Percentiles rank a stretch among this genome's conserved stretches.
Evolutionary conservation across 1,139 yeast genomes (phyloP).

Genomic region (Geotrichum carabidarum): DNA sequence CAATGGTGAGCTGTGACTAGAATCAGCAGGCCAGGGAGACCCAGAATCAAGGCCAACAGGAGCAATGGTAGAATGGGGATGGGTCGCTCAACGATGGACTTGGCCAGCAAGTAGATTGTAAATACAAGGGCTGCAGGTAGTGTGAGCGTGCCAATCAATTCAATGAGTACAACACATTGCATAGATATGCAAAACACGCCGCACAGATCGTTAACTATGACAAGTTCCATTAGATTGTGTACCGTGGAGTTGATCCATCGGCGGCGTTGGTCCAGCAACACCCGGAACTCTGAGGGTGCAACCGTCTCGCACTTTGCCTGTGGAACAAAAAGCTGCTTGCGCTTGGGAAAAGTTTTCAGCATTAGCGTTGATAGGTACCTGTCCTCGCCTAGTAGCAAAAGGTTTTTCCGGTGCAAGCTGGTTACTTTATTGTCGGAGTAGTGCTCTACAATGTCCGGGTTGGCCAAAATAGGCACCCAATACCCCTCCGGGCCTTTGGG

Average conservation of each 20-base stretch:
- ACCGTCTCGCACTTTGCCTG: conserved; percentile 36
- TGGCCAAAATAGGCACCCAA: conserved; percentile 67
- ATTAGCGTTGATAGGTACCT: conserved; percentile 37
- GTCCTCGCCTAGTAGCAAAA: conserved; percentile 38
- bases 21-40: conserved; percentile 76
- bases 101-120: conserved; percentile 68
- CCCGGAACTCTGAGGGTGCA: conserved; percentile 34
- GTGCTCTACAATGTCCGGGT: conserved; percentile 35
- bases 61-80: conserved; percentile 74
- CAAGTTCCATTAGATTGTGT: conserved; percentile 37
- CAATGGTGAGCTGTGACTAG: conserved; percentile 74
- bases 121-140: conserved; percentile 83
- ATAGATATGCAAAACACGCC: conserved; percentile 39
- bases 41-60: conserved; percentile 70
- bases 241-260: conserved; percentile 40
- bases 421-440: conserved; percentile 36
- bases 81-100: conserved; percentile 67
- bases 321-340: conserved; percentile 36
- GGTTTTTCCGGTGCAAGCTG: conserved; percentile 36
- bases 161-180: conserved; percentile 38
- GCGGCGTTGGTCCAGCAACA: conserved; percentile 37
- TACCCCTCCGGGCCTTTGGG: conserved; percentile 47
- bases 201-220: conserved; percentile 35
- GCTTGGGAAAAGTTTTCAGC: conserved; percentile 36
- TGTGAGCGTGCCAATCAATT: conserved; percentile 47